Percentiles rank a stretch among this genome's conserved stretches.
Evolutionary conservation across 2,329 filamentous ascomycete species (phyloP).

Genomic region (Boeremia exigua): DNA sequence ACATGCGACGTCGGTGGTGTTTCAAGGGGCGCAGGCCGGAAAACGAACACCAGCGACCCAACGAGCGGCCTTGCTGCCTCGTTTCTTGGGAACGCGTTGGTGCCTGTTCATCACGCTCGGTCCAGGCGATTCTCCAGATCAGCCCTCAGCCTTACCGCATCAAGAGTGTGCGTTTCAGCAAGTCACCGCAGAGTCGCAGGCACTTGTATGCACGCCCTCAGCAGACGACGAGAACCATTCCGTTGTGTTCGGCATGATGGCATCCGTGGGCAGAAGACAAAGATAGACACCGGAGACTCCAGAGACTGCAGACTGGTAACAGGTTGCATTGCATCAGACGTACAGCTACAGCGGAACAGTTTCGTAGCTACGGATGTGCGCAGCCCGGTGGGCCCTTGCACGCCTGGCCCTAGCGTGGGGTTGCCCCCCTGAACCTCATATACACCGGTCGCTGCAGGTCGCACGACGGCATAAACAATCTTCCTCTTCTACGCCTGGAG

Average conservation of each 20-base stretch:
- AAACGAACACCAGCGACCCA: constrained; percentile 30
- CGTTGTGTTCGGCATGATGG: not conserved
- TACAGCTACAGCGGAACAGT: constrained; percentile 18
- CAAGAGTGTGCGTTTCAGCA: constrained; percentile 29
- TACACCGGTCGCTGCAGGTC: constrained; percentile 26
- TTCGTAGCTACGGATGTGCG: constrained; percentile 25
- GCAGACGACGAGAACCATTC: not conserved
- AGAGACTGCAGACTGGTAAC: constrained; percentile 16
- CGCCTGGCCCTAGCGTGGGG: constrained; percentile 23
- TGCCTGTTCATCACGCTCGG: constrained; percentile 15
- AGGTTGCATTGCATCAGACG: constrained; percentile 20
- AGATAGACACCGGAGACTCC: constrained; percentile 9
- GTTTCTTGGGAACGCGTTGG: constrained; percentile 26
- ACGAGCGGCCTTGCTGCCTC: constrained; percentile 31
- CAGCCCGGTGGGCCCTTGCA: constrained; percentile 27
- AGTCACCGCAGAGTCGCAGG: not conserved
- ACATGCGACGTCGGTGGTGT: constrained; percentile 37
- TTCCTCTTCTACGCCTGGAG: constrained; percentile 24
- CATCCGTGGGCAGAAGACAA: constrained; percentile 11
- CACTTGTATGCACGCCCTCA: not conserved
- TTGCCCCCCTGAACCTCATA: constrained; percentile 29
- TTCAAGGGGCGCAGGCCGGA: constrained; percentile 33
- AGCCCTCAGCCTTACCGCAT: constrained; percentile 21
- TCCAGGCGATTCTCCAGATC: constrained; percentile 12
- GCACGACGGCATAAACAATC: constrained; percentile 30